Evolutionary conservation across 2,329 filamentous ascomycete species (phyloP), one percentile per base, ranked within the genome.

Genomic region (Colletotrichum sp.): DNA sequence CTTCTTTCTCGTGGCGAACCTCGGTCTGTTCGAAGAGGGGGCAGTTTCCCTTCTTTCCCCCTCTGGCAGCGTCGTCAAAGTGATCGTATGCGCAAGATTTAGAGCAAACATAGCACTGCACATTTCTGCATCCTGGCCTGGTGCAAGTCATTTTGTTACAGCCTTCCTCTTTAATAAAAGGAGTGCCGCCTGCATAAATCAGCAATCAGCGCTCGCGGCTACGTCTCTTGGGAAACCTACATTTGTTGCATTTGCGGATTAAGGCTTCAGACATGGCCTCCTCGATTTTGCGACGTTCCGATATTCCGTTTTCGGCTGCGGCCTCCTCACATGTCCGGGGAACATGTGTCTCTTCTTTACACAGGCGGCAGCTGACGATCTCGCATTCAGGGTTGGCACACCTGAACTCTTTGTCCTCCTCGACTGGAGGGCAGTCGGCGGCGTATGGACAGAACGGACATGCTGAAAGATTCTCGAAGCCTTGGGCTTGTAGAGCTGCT

Each of bases 391-490:
- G 88, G 72, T 92, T 93, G 68, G 90, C 86, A 83, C 95, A 98
- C 5, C 88, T 87, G 78, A 98, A 98, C 80, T 96, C 94, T 76
- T 89, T 92, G 82, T 96, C 90, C 21, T 91, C 85, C 21, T 94
- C 91, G 3, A 94, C 84, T 0, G 94, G 90, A 0, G 91, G 92
- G 78, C 92, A 94, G 75, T 95, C 93, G 39, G 92, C 94, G 57
- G 94, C 95, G 85, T 92, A 98, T 26, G 94, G 92, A 82, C 95
- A 98, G 81, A 96, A 97, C 0, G 95, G 95, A 78, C 95, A 98
- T 36, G 90, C 92, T 36, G 91, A 94, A 3, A 98, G 89, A 76
- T 93, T 92, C 55, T 95, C 92, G 43, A 98, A 89, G 0, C 89
- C 91, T 1, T 95, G 94, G 76, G 91, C 87, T n/a, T 91, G 90